Evolutionary conservation across 371 early-diverging fungal species (phyloP).

Genomic region (Apophysomyces elegans): DNA sequence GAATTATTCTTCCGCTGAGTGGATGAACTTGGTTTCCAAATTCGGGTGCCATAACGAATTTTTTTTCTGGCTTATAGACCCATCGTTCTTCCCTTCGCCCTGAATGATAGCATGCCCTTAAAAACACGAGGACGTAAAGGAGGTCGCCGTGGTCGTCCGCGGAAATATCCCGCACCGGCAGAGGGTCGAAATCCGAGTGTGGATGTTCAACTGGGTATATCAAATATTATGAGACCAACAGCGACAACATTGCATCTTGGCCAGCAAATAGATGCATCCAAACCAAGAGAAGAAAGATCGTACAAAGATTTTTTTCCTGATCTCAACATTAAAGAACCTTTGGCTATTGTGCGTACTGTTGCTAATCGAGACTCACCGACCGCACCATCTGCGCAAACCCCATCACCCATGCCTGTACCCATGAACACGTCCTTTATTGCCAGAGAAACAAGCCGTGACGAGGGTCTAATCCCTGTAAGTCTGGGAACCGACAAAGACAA

Average conservation of each 20-base stretch:
- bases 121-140: slow-evolving; percentile 24
- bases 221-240: slow-evolving; percentile 12
- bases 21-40: neutral
- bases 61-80: neutral
- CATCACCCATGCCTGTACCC: neutral
- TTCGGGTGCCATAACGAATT: neutral
- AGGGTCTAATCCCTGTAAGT: neutral
- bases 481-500: neutral
- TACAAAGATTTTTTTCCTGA: slow-evolving; percentile 85
- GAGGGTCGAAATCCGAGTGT: neutral
- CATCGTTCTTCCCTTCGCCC: slow-evolving; percentile 4
- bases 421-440: neutral
- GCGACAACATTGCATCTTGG: slow-evolving; percentile 12
- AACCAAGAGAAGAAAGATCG: slow-evolving; percentile 85
- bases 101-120: slow-evolving; percentile 18
- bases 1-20: too few species aligned
- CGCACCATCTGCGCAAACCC: neutral
- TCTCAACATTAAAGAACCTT: slow-evolving; percentile 59
- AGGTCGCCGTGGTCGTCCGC: slow-evolving; percentile 23
- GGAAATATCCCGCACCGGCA: slow-evolving; percentile 11
- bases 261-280: slow-evolving; percentile 7
- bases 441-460: neutral
- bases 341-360: slow-evolving; percentile 45
- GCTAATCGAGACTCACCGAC: neutral
- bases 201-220: neutral